Evolutionary conservation across 345 rosid species (phyloP), one percentile per base, ranked within the genome.

Genomic region (Diplotaxis tenuifolia): DNA sequence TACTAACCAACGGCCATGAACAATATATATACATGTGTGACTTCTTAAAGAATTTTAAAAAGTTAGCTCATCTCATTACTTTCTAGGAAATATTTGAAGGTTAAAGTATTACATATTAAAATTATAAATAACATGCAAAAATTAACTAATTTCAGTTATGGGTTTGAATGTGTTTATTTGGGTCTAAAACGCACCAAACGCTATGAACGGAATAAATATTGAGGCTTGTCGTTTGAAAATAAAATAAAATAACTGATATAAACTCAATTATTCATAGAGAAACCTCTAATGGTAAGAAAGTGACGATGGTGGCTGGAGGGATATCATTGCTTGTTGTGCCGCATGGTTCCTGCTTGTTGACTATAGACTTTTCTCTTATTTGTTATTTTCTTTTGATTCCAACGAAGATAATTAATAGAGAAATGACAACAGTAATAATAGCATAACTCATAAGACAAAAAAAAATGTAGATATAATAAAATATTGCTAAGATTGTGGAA

Each of bases 301-400:
- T 76, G 76, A 69, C 6, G 53, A 45, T 40, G 79, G n/a, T 54
- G 61, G 70, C 25, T 70, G 79, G 75, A 70, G 34, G 80, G 64
- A 76, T 71, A 76, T 71, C 57, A 71, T 76, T 76, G 80, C 75
- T 76, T 76, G 67, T 71, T 76, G 62, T 71, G 47, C 75, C 68
- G 65, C 38, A n/a, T 76, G 80, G 67, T 76, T 71, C 72, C 80
- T 76, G 71, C 76, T 15, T 34, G 67, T 71, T 76, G 72, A 76
- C 80, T 70, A 36, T 50, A 70, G 80, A 76, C 80, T 71, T 76
- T 76, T 71, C 72, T 71, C 58, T 47, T 69, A 63, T 54, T 75
- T 67, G 2, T 40, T 34, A n/a, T 32, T 67, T 60, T 5, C 27
- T 21, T 68, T 61, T 47, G 6, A 22, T 70, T 63, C 79, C 66